These are phyloP conservation scores for Nicotiana otophora DNA, from an alignment of 257 asterid genomes.

Conservation along the genomic window DNA sequence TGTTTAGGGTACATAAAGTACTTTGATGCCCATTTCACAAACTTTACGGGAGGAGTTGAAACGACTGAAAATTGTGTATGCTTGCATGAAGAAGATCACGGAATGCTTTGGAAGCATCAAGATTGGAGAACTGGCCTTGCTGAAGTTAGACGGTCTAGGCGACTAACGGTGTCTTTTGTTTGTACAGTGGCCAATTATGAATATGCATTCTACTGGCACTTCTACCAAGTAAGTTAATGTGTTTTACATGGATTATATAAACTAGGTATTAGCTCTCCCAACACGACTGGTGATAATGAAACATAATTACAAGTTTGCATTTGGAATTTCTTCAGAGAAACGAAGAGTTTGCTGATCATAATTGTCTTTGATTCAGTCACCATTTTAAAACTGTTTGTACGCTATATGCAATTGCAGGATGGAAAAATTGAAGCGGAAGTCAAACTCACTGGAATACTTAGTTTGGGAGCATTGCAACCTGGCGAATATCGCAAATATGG, in stretches of 20 bases:
- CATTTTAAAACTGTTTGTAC: not conserved
- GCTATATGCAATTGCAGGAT: constrained; percentile 43
- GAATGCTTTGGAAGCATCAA: constrained; percentile 98
- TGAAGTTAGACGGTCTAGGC: constrained; percentile 91
- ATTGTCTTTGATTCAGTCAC: not conserved
- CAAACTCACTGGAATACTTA: constrained; percentile 94
- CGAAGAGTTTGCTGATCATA: not conserved
- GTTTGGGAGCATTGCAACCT: constrained; percentile 87
- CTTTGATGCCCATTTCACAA: constrained; percentile 87
- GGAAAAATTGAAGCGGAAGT: constrained; percentile 99
- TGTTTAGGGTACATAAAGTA: constrained; percentile 83
- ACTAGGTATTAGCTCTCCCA: not conserved
- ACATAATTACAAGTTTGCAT: not conserved
- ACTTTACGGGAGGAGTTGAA: constrained; percentile 95
- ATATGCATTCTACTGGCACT: constrained; percentile 96
- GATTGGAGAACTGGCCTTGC: constrained; percentile 98
- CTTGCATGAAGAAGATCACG: constrained; percentile 94
- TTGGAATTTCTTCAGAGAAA: not conserved
- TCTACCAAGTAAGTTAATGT: constrained; percentile 65
- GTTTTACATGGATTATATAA: not conserved
- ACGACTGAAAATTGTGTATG: constrained; percentile 93
- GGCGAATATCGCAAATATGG: constrained; percentile 91
- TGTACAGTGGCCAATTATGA: constrained; percentile 98
- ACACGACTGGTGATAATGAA: not conserved
- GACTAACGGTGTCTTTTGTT: constrained; percentile 82